Evolutionary conservation across 179 eudicot species (phyloP).

Genomic region (Camellia oleifera): DNA sequence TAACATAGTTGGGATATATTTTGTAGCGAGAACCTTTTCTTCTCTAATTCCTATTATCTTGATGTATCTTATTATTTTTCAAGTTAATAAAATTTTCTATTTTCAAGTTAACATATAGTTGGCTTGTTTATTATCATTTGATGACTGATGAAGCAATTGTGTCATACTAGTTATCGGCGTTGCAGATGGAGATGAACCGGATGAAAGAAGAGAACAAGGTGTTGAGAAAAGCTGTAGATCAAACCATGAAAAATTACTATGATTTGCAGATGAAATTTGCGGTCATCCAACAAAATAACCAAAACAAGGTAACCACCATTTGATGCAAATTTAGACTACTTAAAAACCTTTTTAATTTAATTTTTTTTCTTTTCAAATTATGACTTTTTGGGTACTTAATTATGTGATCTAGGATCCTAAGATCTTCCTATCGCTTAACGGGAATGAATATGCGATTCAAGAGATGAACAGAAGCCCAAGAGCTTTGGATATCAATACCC

Average conservation of each 20-base stretch:
- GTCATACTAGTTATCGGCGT: constrained; percentile 24
- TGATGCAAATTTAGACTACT: background rate
- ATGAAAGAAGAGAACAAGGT: constrained; percentile 54
- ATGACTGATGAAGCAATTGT: background rate
- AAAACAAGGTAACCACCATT: constrained; percentile 27
- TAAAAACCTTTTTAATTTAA: background rate
- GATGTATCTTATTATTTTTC: no score
- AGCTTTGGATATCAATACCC: constrained; percentile 9
- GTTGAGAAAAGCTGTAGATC: constrained; percentile 39
- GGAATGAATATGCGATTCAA: constrained; percentile 17
- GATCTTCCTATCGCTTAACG: constrained; percentile 32
- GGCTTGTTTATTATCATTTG: background rate
- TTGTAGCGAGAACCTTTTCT: no score
- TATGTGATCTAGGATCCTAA: constrained; percentile 35
- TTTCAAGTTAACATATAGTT: background rate
- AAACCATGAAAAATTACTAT: constrained; percentile 42
- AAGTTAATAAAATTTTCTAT: no score
- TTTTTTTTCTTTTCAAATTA: background rate
- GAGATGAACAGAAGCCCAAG: constrained; percentile 26
- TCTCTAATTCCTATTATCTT: no score
- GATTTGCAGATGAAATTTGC: constrained; percentile 47
- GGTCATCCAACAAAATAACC: constrained; percentile 28
- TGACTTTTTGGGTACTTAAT: background rate
- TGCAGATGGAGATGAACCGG: constrained; percentile 40
- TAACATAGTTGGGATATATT: no score